These are phyloP conservation scores for Naganishia randhawae DNA, from an alignment of 768 basidiomycete species.

Conservation along the genomic window DNA sequence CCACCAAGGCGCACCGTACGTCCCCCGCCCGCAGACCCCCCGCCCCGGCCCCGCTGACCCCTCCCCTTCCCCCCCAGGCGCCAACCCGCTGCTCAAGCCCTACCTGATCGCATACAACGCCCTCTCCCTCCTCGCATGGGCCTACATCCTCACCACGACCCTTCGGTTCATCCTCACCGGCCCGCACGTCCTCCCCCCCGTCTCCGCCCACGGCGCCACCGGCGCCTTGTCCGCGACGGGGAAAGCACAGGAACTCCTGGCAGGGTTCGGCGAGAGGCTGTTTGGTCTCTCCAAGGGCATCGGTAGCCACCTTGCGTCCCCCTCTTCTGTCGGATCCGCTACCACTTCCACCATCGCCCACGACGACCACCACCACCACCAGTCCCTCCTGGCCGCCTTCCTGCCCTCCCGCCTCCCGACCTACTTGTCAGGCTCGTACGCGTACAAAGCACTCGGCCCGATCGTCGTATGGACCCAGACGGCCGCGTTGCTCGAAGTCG, in stretches of 20 bases:
- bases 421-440: slow-evolving; percentile 61
- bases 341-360: neutral
- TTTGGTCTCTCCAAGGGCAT: neutral
- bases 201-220: neutral
- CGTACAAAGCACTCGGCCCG: slow-evolving; percentile 57
- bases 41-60: neutral
- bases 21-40: neutral
- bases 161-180: slow-evolving; percentile 51
- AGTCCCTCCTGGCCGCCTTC: neutral
- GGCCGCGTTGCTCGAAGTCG: slow-evolving; percentile 74
- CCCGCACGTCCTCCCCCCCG: slow-evolving; percentile 48
- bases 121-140: slow-evolving; percentile 71
- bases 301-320: slow-evolving; percentile 37
- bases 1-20: neutral
- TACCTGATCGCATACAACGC: slow-evolving; percentile 79
- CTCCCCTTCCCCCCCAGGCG: neutral
- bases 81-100: slow-evolving; percentile 36
- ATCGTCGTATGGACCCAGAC: slow-evolving; percentile 73
- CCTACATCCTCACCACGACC: slow-evolving; percentile 62
- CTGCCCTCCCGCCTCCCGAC: slow-evolving; percentile 48
- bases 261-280: neutral
- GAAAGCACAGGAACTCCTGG: neutral
- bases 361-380: neutral
- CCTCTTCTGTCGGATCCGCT: no score
- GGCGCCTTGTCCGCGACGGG: neutral